Conservation (phyloP, 75 land plant species). For the Ceratopteris richardii region DNA sequence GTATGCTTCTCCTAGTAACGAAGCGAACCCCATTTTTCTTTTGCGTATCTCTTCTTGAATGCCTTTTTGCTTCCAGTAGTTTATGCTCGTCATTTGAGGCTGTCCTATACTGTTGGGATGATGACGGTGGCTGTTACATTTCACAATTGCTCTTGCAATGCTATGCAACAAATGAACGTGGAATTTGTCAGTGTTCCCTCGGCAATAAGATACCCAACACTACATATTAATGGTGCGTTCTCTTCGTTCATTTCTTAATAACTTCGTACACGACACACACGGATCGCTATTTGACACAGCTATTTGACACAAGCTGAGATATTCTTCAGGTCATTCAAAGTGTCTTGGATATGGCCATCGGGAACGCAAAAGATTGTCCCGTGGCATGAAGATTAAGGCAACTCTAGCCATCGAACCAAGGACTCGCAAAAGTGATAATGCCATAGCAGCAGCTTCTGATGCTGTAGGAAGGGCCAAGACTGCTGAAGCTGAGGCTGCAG, state of each 20-base stretch:
- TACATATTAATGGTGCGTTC: background rate
- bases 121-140: constrained; percentile 4
- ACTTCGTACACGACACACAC: too few relatives aligned
- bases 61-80: too few relatives aligned
- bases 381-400: background rate
- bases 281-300: background rate
- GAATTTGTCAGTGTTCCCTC: background rate
- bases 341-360: background rate
- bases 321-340: background rate
- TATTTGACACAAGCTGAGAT: too few relatives aligned
- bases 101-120: background rate
- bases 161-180: background rate
- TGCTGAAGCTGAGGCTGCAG: constrained; percentile 11
- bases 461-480: constrained; percentile 5
- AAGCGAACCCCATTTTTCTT: too few relatives aligned
- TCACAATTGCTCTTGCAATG: constrained; percentile 4
- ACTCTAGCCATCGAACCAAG: background rate
- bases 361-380: background rate
- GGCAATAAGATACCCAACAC: background rate
- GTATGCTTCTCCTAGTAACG: too few relatives aligned
- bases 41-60: too few relatives aligned
- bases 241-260: background rate
- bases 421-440: constrained; percentile 10
- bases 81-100: too few relatives aligned
- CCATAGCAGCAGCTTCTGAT: constrained; percentile 3